Evolutionary conservation across 768 basidiomycete species (phyloP), one percentile per base, ranked within the genome.

Genomic region (Leccinum boreale): DNA sequence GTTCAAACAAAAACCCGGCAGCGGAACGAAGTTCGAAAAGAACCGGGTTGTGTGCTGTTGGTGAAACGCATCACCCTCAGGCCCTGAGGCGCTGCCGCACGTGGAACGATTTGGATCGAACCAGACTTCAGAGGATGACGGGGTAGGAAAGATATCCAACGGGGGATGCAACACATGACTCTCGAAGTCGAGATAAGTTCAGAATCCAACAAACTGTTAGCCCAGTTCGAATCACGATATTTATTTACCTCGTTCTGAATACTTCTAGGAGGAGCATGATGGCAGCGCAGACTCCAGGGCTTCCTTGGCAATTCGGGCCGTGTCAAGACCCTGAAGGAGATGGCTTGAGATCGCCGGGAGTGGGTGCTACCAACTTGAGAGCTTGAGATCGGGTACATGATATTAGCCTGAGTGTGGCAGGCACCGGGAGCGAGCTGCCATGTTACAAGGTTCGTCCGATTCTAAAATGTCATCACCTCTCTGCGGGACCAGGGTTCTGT

Each of bases 261-360:
- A 5, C 33, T n/a, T n/a, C 11, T 12, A 17, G 35, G 19, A 35
- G 9, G 39, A 42, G n/a, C n/a, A 15, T 35, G 35, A 35, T 35
- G 8, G 6, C 4, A 46, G 23, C 15, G 45, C 26, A 9, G 26
- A 8, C 36, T 39, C 36, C 2, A 42, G n/a, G 19, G n/a, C 28
- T 19, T 24, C 44, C 36, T 45, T 53, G 35, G 62, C 52, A 24
- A 42, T 42, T 39, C 35, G 57, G 47, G 23, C 61, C 51, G 61
- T 28, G 28, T 28, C 35, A 35, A 35, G 17, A 36, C 14, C 17
- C 15, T 39, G 17, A 9, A 39, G 17, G 36, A 39, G 17, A 39
- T 39, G 17, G 36, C 36, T 39, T 19, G n/a, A n/a, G 39, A 44
- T 19, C 19, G 42, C 19, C 2, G 11, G 11, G 10, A 44, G 42